phyloP scores from a whole-genome alignment of 306 rosid species.

The Prinsepia uniflora region DNA sequence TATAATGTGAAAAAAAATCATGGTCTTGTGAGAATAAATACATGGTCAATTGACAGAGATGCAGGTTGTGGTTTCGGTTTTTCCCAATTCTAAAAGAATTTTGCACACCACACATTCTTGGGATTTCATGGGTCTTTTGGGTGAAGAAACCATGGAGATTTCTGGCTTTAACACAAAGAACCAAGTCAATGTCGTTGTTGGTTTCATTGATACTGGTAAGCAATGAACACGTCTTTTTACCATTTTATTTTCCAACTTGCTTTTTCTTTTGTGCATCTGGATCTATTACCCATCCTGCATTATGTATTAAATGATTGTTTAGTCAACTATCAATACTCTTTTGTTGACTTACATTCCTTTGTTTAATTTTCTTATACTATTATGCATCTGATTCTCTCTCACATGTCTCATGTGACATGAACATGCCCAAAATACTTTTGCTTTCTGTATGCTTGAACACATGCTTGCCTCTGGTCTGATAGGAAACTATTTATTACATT shows the following conservation, averaged over 20 bases:
- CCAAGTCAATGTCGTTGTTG: constrained; percentile 61
- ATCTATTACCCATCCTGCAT: neutral
- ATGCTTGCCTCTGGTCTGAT: constrained; percentile 3
- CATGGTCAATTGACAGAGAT: constrained; percentile 49
- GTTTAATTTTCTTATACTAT: neutral
- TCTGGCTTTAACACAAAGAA: constrained; percentile 48
- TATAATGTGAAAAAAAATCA: neutral
- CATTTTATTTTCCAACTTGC: neutral
- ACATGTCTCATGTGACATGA: constrained; percentile 2
- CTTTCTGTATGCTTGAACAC: constrained; percentile 8
- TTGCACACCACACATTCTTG: constrained; percentile 82
- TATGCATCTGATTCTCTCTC: constrained; percentile 4
- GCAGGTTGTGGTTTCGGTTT: constrained; percentile 67
- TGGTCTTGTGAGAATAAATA: constrained; percentile 19
- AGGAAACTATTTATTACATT: neutral
- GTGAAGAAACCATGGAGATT: constrained; percentile 48
- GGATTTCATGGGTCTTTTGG: constrained; percentile 72
- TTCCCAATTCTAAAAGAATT: constrained; percentile 61
- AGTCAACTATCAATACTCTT: neutral
- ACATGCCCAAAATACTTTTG: neutral
- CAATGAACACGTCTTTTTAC: neutral
- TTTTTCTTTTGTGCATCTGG: constrained; percentile 2
- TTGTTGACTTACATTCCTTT: constrained; percentile 1
- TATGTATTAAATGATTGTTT: neutral
- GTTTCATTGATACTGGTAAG: constrained; percentile 75